These are phyloP conservation scores for Oxytropis ochrocephala DNA, from an alignment of 306 rosid species.

Conservation along the genomic window DNA sequence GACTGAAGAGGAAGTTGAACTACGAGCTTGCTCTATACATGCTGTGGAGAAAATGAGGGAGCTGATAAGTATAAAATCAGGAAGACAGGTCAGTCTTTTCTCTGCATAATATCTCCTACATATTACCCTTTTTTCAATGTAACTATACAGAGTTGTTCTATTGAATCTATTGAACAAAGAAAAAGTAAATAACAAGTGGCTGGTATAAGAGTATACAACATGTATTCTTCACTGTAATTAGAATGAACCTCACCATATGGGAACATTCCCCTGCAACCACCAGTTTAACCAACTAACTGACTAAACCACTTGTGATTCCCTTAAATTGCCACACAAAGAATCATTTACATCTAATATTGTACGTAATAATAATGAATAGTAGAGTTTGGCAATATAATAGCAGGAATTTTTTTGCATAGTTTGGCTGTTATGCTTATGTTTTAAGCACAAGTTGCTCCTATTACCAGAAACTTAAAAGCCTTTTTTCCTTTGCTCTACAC, in stretches of 20 bases:
- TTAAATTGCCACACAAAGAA: not conserved
- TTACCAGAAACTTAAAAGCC: not conserved
- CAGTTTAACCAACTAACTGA: too few relatives aligned
- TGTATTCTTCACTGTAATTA: too few relatives aligned
- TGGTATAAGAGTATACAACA: too few relatives aligned
- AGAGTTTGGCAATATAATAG: not conserved
- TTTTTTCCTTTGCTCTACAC: not conserved
- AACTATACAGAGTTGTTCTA: not conserved
- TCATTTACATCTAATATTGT: not conserved
- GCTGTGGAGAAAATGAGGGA: conserved; percentile 97
- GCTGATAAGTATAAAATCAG: conserved; percentile 59
- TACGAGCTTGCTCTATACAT: conserved; percentile 84
- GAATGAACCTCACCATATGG: too few relatives aligned
- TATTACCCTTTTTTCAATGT: not conserved
- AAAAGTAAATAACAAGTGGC: not conserved
- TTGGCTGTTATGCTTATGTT: not conserved
- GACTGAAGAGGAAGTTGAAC: conserved; percentile 95
- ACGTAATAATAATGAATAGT: not conserved
- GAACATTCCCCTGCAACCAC: too few relatives aligned
- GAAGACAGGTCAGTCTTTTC: conserved; percentile 53
- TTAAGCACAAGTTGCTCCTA: not conserved
- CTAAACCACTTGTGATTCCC: not conserved
- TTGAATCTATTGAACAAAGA: not conserved
- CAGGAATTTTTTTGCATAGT: not conserved
- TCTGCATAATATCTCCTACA: not conserved